These are phyloP conservation scores for Macrocybe gigantea DNA, from an alignment of 768 basidiomycete genomes.

Conservation along the genomic window DNA sequence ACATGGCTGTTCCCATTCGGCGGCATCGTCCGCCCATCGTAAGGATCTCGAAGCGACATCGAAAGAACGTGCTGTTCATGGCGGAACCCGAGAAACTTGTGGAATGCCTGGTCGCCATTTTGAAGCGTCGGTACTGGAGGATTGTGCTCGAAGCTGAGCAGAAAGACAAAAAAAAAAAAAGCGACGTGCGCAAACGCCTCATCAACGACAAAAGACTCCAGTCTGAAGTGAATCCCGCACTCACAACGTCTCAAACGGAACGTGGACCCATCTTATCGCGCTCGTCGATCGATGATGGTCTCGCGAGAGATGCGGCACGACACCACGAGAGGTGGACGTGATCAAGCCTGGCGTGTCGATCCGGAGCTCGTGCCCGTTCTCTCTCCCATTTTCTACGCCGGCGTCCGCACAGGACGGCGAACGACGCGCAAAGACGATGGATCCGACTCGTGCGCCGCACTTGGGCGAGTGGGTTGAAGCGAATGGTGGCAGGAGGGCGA, in stretches of 20 bases:
- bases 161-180: conserved; percentile 4
- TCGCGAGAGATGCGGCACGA: conserved; percentile 67
- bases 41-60: too few relatives aligned
- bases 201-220: too few relatives aligned
- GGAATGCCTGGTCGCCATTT: conserved; percentile 35
- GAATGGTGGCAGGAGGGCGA: too few relatives aligned
- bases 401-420: too few relatives aligned
- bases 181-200: not conserved
- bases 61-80: conserved; percentile 18
- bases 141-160: conserved; percentile 49
- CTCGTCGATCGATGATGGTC: conserved; percentile 41
- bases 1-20: conserved; percentile 23
- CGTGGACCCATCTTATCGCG: conserved; percentile 45
- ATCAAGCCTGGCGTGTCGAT: conserved; percentile 60
- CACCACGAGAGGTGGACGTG: conserved; percentile 63
- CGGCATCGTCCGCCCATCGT: too few relatives aligned
- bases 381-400: too few relatives aligned
- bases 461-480: too few relatives aligned
- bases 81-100: conserved; percentile 57
- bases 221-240: conserved; percentile 17
- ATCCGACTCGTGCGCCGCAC: too few relatives aligned
- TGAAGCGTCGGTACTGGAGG: conserved; percentile 67
- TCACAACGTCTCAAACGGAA: conserved; percentile 83
- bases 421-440: too few relatives aligned
- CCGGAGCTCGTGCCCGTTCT: too few relatives aligned